Base-by-base conservation (phyloP, 371 early-diverging fungal genomes). In the Blyttiomyces sp. region DNA sequence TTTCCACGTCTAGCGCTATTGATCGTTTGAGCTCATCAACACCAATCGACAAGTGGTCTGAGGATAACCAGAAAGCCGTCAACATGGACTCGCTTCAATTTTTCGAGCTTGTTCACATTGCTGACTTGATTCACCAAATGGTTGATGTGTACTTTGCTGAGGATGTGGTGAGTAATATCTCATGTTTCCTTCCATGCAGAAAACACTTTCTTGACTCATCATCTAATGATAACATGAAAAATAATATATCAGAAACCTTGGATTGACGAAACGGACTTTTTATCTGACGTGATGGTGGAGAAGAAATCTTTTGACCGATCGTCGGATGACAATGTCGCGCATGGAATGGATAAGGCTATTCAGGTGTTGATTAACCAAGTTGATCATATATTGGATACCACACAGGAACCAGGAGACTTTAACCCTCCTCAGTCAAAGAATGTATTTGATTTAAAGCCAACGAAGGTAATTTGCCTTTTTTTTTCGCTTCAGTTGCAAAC, bases 271-370 rank as follows among this genome's bases (percentile, higher is more conserved):
- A 72, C 78, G 32, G 95, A 94, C 66, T 93, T 94, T 66, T 75
- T 94, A 57, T 86, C 88, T 58, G 84, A 82, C 16, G 82, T 87
- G 48, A 88, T 88, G 68, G 86, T 89, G 58, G 93, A 93, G 57
- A 93, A 92, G 63, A 88, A 89, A 67, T 63, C 76, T 0, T 87
- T 92, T 71, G 93, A 93, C 72, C 78, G 86, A 6, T 43, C 82
- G 23, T 71, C 92, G 30, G 95, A 94, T 66, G 93, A 93, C 55
- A 77, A 82, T 24, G 92, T 94, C 1, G 94, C 93, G 0, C 74
- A 79, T 23, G 93, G 95, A n/a, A 81, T 94, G 83, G 94, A 94
- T 75, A 84, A 86, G 61, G 83, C 89, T 31, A 93, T 94, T 39
- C 73, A 84, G 73, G 82, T 85, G 2, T 76, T 92, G 4, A 72